Conservation (phyloP, 1,139 yeast species). For the Candida dubliniensis region DNA sequence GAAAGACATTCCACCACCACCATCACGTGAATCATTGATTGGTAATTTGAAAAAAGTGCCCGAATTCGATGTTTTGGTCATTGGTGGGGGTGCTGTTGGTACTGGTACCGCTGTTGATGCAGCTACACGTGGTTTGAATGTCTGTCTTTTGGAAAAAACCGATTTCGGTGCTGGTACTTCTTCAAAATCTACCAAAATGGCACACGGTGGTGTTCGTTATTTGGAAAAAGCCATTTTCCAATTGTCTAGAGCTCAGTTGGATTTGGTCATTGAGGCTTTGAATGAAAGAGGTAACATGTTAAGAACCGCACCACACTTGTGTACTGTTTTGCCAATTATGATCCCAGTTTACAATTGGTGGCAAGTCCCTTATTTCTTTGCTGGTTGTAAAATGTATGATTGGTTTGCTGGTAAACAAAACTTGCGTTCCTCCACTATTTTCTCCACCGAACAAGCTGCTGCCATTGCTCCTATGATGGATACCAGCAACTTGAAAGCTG, state of each 20-base stretch:
- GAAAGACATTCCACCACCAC: constrained; percentile 37
- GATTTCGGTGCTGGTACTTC: constrained; percentile 94
- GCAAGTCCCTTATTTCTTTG: constrained; percentile 94
- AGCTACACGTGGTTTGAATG: constrained; percentile 84
- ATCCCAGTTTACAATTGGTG: constrained; percentile 94
- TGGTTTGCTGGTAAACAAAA: constrained; percentile 90
- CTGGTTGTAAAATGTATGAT: constrained; percentile 91
- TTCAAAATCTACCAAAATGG: constrained; percentile 94
- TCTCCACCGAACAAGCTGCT: constrained; percentile 65
- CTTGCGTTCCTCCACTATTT: constrained; percentile 73
- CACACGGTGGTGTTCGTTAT: constrained; percentile 96
- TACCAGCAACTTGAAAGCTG: constrained; percentile 77
- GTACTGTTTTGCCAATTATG: constrained; percentile 86
- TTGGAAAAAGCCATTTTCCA: constrained; percentile 93
- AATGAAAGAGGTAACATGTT: constrained; percentile 89
- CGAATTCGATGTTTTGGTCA: constrained; percentile 74
- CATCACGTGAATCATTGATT: constrained; percentile 36
- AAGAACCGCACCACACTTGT: constrained; percentile 90
- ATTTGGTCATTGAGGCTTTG: constrained; percentile 89
- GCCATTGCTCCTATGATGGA: constrained; percentile 89
- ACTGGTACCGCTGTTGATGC: constrained; percentile 94
- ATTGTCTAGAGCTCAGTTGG: constrained; percentile 86
- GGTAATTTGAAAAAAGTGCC: constrained; percentile 35
- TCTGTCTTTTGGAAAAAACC: constrained; percentile 79
- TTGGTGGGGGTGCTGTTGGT: constrained; percentile 98